A percentile compares a stretch with the other conserved stretches of the same genome.
Conservation (phyloP, 2,329 filamentous ascomycete genomes). For the Fusarium sp. region DNA sequence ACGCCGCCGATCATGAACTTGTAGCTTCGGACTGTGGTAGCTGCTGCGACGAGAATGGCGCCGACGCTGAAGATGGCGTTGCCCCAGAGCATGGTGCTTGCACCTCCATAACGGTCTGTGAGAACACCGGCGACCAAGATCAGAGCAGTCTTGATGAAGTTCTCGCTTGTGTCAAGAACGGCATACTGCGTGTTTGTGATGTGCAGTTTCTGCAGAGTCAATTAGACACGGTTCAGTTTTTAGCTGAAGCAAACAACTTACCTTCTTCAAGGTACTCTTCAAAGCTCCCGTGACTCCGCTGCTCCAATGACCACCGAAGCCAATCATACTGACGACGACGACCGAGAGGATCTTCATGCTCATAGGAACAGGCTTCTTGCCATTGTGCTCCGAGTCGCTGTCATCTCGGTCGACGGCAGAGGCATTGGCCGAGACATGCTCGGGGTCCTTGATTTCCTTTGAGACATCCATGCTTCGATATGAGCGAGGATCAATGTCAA, state of each 20-base stretch:
- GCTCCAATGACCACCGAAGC: conserved; percentile 71
- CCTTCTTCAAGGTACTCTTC: conserved; percentile 71
- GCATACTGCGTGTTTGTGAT: conserved; percentile 72
- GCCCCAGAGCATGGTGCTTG: conserved; percentile 69
- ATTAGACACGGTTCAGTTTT: fast-evolving
- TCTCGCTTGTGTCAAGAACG: conserved; percentile 68
- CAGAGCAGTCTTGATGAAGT: conserved; percentile 70
- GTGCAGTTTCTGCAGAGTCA: conserved; percentile 56
- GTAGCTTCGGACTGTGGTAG: conserved; percentile 67
- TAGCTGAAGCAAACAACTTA: neutral
- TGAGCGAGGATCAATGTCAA: neutral
- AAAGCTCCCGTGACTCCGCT: conserved; percentile 70
- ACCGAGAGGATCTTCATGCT: conserved; percentile 55
- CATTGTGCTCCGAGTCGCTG: conserved; percentile 25
- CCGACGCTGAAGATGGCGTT: conserved; percentile 70
- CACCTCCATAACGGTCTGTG: conserved; percentile 70
- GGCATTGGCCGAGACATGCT: conserved; percentile 8
- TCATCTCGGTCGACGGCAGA: conserved; percentile 24
- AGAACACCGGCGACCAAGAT: conserved; percentile 67
- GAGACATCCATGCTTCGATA: conserved; percentile 6
- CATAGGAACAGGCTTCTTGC: conserved; percentile 42
- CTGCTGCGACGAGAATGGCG: conserved; percentile 69
- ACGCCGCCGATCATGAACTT: conserved; percentile 70
- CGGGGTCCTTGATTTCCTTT: conserved; percentile 20
- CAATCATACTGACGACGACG: conserved; percentile 64